phyloP scores from a whole-genome alignment of 176 grass and related monocot species.

The Melocanna baccifera region DNA sequence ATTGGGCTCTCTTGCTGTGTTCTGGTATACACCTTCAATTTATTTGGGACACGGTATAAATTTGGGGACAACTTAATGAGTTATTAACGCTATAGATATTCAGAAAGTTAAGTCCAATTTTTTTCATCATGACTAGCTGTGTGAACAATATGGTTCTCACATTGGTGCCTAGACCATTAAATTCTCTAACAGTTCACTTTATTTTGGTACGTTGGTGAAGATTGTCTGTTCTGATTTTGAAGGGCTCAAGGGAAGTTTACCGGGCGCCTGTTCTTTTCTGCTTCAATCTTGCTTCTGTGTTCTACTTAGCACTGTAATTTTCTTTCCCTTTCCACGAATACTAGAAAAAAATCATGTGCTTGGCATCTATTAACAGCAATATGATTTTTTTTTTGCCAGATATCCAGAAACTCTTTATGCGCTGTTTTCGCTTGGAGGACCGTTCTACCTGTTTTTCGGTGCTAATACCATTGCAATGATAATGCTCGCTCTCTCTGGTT shows the following conservation, averaged over 20 bases:
- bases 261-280: constrained; percentile 70
- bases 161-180: too few species aligned
- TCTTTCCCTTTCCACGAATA: constrained; percentile 18
- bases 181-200: too few species aligned
- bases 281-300: constrained; percentile 89
- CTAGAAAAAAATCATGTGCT: constrained; percentile 2
- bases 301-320: constrained; percentile 88
- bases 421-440: constrained; percentile 67
- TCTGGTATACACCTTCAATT: too few species aligned
- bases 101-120: too few species aligned
- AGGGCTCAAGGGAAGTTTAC: constrained; percentile 53
- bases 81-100: too few species aligned
- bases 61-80: too few species aligned
- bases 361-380: constrained; percentile 17
- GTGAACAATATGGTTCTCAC: too few species aligned
- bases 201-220: constrained; percentile 59
- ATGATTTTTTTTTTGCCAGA: constrained; percentile 47
- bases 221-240: constrained; percentile 67
- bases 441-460: constrained; percentile 88
- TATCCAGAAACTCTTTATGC: constrained; percentile 91
- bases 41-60: too few species aligned
- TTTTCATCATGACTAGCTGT: too few species aligned
- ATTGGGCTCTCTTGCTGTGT: too few species aligned
- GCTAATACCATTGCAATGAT: constrained; percentile 64
- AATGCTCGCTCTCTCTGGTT: constrained; percentile 90